Evolutionary conservation across 495 filamentous ascomycete genomes (phyloP), one percentile per base, ranked within the genome.

Genomic region (Cercophora newfieldiana): DNA sequence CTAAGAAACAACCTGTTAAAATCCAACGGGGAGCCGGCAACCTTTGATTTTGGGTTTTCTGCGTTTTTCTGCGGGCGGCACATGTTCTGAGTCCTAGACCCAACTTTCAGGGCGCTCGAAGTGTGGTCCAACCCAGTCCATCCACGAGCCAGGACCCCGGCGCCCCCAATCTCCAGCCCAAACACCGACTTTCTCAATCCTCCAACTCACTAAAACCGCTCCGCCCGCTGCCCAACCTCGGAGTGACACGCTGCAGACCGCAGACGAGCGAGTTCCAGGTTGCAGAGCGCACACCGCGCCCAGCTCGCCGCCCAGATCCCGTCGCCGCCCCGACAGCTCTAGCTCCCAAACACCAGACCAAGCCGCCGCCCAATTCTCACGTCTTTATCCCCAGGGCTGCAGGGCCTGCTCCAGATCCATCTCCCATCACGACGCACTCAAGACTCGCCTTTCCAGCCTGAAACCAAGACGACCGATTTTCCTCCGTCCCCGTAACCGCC

Each of bases 361-460:
- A 68, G 61, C 61, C 70, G n/a, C n/a, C n/a, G n/a, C 50, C 68
- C 65, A 66, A 73, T 69, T 69, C 71, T n/a, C n/a, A n/a, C n/a
- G n/a, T n/a, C n/a, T 61, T 68, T 68, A 65, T 68, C 69, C 65
- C 37, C 37, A n/a, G 37, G 30, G 51, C 50, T 29, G 28, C 62
- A 51, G 47, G 28, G 50, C 28, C 50, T 4, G 48, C 33, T 56
- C 64, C 18, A 51, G 26, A 19, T 22, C 29, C 14, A n/a, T n/a
- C 47, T 44, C 47, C 30, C 49, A 48, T 54, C 55, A 31, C 33
- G 50, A 55, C 24, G 10, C 55, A 16, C 28, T 54, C 55, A 31
- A 24, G 50, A 55, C 24, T 14, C 55, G 26, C 28, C 18, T 21
- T 16, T 25, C 25, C 25, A 28, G 28, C 14, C 18, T 44, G 37